These are phyloP conservation scores for Mycena chlorophos DNA, from an alignment of 768 basidiomycete species.

Conservation along the genomic window DNA sequence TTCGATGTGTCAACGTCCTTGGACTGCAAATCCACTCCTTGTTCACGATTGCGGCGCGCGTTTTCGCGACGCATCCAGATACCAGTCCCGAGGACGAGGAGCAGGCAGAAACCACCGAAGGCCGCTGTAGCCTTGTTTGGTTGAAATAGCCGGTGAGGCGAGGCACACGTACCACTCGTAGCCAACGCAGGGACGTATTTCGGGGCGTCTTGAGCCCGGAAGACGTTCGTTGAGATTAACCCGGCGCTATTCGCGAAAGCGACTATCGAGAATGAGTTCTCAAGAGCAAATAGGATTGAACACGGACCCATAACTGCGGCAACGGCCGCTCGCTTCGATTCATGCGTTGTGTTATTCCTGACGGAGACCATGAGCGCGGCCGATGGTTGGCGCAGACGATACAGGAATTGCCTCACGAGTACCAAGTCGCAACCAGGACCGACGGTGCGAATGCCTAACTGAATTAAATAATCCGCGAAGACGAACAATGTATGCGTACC, in stretches of 20 bases:
- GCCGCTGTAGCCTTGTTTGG: constrained; percentile 31
- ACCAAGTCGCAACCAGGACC: constrained; percentile 45
- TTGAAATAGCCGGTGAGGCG: background rate
- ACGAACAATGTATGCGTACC: constrained; percentile 26
- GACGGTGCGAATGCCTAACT: constrained; percentile 48
- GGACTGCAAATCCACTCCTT: constrained; percentile 42
- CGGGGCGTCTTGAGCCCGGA: constrained; percentile 50
- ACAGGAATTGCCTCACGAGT: too few relatives aligned
- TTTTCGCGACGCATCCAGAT: constrained; percentile 54
- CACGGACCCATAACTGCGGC: constrained; percentile 51
- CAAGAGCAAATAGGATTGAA: background rate
- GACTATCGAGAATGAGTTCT: constrained; percentile 28
- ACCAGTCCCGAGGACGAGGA: constrained; percentile 45
- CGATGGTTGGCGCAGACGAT: too few relatives aligned
- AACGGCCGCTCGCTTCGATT: constrained; percentile 49
- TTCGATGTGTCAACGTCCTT: constrained; percentile 47
- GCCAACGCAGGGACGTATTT: constrained; percentile 51
- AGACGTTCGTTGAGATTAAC: constrained; percentile 53
- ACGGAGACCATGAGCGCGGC: constrained; percentile 31
- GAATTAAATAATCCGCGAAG: constrained; percentile 2
- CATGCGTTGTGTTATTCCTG: constrained; percentile 51
- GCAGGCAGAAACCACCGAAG: constrained; percentile 47
- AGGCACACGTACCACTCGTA: constrained; percentile 38
- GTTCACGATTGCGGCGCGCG: constrained; percentile 40
- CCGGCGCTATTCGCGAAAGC: constrained; percentile 46